A percentile compares a stretch with the other conserved stretches of the same genome.
These are phyloP conservation scores for Neofusicoccum kwambonambiense DNA, from an alignment of 2,329 filamentous ascomycete species.

Conservation along the genomic window DNA sequence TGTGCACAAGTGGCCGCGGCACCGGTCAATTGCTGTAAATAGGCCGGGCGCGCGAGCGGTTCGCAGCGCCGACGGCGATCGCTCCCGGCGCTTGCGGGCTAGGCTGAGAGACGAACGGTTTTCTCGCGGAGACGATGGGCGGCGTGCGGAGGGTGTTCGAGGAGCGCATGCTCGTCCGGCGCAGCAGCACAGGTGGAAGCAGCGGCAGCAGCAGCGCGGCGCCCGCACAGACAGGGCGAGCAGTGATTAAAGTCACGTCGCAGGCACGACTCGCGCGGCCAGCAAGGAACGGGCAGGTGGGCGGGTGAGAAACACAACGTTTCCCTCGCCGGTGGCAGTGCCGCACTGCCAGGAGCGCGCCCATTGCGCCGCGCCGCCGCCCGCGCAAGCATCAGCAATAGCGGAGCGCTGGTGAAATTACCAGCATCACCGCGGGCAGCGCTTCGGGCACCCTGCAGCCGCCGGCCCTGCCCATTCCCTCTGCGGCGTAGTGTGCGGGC, in stretches of 20 bases:
- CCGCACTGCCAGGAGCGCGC: slow-evolving; percentile 7
- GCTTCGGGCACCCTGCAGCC: slow-evolving; percentile 11
- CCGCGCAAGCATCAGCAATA: slow-evolving; percentile 12
- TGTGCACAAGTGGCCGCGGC: slow-evolving; percentile 12
- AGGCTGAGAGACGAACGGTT: background rate
- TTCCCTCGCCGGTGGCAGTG: slow-evolving; percentile 14
- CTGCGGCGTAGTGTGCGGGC: slow-evolving; percentile 6
- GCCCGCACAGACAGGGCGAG: background rate
- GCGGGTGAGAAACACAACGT: slow-evolving; percentile 15
- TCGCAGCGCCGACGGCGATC: slow-evolving; percentile 14
- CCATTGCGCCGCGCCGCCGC: background rate
- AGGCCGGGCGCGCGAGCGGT: slow-evolving; percentile 11
- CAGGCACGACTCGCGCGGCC: slow-evolving; percentile 9
- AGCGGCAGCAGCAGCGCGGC: background rate
- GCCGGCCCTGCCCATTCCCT: background rate
- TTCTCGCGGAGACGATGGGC: background rate
- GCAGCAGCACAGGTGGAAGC: background rate
- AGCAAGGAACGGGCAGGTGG: slow-evolving; percentile 15
- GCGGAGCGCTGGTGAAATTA: slow-evolving; percentile 1
- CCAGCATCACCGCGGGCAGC: slow-evolving; percentile 8
- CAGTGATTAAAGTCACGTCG: slow-evolving; percentile 13
- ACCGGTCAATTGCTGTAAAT: slow-evolving; percentile 10
- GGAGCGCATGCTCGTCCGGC: background rate
- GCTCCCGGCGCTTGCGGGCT: slow-evolving; percentile 15
- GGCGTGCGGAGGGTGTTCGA: background rate